phyloP scores from a whole-genome alignment of 1,284 basidiomycete genomes.

The Sporisorium exsertum region DNA sequence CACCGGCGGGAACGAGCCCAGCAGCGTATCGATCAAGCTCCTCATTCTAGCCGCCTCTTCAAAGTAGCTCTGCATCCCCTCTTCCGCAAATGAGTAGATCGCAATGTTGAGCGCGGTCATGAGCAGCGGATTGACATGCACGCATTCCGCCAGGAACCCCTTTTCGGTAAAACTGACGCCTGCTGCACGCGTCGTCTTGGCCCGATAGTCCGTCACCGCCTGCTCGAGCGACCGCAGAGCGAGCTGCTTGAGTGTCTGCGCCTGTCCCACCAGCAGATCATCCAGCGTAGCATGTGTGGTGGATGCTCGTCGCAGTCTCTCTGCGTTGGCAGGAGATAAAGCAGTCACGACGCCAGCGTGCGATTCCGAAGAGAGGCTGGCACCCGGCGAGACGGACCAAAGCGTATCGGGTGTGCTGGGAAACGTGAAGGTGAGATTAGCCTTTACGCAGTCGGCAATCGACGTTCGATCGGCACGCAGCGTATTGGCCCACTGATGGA shows the following conservation, averaged over 20 bases:
- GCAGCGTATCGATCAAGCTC: slow-evolving; percentile 23
- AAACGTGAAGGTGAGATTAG: slow-evolving; percentile 29
- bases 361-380: slow-evolving; percentile 16
- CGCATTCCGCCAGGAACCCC: slow-evolving; percentile 29
- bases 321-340: slow-evolving; percentile 33
- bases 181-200: slow-evolving; percentile 22
- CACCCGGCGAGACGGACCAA: slow-evolving; percentile 30
- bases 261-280: slow-evolving; percentile 40
- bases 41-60: slow-evolving; percentile 37
- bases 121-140: slow-evolving; percentile 29
- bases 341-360: slow-evolving; percentile 1
- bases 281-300: slow-evolving; percentile 35
- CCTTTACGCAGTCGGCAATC: slow-evolving; percentile 39
- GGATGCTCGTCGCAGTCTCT: slow-evolving; percentile 25
- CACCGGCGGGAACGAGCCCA: slow-evolving; percentile 37
- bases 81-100: slow-evolving; percentile 45
- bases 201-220: slow-evolving; percentile 29
- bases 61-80: slow-evolving; percentile 40
- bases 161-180: slow-evolving; percentile 41
- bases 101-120: slow-evolving; percentile 43
- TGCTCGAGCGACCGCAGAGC: slow-evolving; percentile 32
- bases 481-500: slow-evolving; percentile 45
- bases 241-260: slow-evolving; percentile 42
- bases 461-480: slow-evolving; percentile 32
- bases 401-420: slow-evolving; percentile 33